Percentiles rank a stretch among this genome's conserved stretches.
Evolutionary conservation across 108 stramenopile species (phyloP).

Genomic region (Thalassiosira profunda): DNA sequence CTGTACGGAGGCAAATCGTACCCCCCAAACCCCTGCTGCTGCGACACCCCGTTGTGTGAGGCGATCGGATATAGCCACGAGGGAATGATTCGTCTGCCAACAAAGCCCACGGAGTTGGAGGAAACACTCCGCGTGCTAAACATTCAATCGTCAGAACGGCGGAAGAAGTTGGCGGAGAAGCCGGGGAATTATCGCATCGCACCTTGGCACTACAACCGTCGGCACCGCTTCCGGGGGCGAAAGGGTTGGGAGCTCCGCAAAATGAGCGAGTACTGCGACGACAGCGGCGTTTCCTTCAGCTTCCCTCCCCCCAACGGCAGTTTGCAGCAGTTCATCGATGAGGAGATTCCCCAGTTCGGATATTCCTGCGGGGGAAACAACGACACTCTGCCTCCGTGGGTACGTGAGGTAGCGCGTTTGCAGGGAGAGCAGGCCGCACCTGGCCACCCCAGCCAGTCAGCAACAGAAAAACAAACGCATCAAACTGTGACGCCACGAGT

Average conservation of each 20-base stretch:
- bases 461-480: too few species aligned
- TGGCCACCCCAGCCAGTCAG: too few species aligned
- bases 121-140: neutral
- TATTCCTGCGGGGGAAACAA: neutral
- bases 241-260: neutral
- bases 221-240: too few species aligned
- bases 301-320: conserved; percentile 10
- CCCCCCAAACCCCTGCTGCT: neutral
- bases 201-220: neutral
- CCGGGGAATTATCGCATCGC: neutral
- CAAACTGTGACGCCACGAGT: too few species aligned
- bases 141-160: neutral
- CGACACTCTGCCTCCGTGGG: neutral
- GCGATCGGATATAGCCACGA: conserved; percentile 1
- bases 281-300: neutral
- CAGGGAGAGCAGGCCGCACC: too few species aligned
- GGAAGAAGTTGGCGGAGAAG: neutral
- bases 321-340: neutral
- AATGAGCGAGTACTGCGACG: conserved; percentile 4
- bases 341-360: conserved; percentile 6
- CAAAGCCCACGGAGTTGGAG: neutral
- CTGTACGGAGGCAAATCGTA: neutral
- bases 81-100: conserved; percentile 1
- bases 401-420: too few species aligned
- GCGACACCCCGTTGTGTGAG: neutral